These are phyloP conservation scores for Crucihimalaya himalaica DNA, from an alignment of 345 rosid species.

Conservation along the genomic window DNA sequence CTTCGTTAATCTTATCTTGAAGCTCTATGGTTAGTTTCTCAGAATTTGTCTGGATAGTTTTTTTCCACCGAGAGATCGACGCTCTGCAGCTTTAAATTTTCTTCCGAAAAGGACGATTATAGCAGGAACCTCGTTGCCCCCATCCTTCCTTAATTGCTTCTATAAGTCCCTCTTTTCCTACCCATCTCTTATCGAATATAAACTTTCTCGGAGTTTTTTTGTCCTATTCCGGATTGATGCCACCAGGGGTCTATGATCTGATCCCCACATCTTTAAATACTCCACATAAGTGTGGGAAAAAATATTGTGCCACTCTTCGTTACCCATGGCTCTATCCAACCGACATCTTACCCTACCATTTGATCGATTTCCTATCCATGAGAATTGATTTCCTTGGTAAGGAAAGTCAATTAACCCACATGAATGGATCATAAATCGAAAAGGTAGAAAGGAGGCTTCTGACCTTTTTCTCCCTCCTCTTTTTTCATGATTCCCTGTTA, in stretches of 20 bases:
- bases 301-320: not conserved
- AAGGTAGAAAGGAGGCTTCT: too few relatives aligned
- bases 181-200: not conserved
- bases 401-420: not conserved
- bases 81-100: not conserved
- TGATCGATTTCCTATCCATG: rapidly evolving
- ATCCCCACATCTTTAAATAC: not conserved
- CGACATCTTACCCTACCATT: not conserved
- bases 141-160: not conserved
- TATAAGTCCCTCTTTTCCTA: rapidly evolving
- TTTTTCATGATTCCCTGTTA: too few relatives aligned
- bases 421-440: not conserved
- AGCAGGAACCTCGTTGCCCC: too few relatives aligned
- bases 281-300: too few relatives aligned
- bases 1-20: not conserved
- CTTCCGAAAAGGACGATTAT: rapidly evolving
- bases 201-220: not conserved
- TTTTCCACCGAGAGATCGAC: not conserved
- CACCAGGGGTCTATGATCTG: not conserved
- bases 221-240: not conserved
- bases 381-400: not conserved
- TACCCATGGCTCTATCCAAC: not conserved
- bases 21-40: not conserved
- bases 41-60: not conserved
- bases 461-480: too few relatives aligned